Evolutionary conservation across 495 filamentous ascomycete genomes (phyloP), one percentile per base, ranked within the genome.

Genomic region (Penicillium riverlandense): DNA sequence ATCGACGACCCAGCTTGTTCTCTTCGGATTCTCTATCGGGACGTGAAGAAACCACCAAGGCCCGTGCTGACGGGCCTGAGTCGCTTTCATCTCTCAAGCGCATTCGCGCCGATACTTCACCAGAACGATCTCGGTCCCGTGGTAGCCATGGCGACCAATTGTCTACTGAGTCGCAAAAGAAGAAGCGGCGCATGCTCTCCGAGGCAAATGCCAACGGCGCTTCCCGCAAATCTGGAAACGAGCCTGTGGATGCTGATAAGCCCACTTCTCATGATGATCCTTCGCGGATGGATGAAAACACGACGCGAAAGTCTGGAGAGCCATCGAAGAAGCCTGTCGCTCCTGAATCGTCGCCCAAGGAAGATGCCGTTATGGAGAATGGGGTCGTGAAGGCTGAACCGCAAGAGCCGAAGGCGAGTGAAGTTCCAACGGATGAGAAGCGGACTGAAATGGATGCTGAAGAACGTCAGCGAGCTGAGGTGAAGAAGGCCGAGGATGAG

Each of bases 21-120:
- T 69, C 65, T 10, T 69, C 66, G 12, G 70, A 73, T 57, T 70
- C 67, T 10, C 35, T 66, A 12, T 70, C 71, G 14, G 58, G 65
- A 5, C 63, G 63, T 0, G 66, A 67, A 37, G 70, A 72, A 44
- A 48, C 42, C 15, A 37, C 51, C 16, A 67, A 58, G 41, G 36
- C 41, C 48, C 76, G 49, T 70, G 65, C 48, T 44, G 61, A 62
- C 37, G 44, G 47, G 15, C 30, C 46, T 66, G 64, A 67, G 31
- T 39, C 52, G 11, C 39, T 48, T 6, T 44, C 57, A 11, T 58
- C 59, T 8, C 43, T 78, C 38, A 90, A 88, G 54, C 76, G 85
- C 35, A 75, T 79, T 49, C 77, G 85, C 33, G 68, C 71, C 41
- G 88, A 85, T 53, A 74, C 71, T 11, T 86, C 83, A 4, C 85